A percentile compares a stretch with the other conserved stretches of the same genome.
Evolutionary conservation across 768 basidiomycete genomes (phyloP).

Genomic region (Kwoniella mangroviensis): DNA sequence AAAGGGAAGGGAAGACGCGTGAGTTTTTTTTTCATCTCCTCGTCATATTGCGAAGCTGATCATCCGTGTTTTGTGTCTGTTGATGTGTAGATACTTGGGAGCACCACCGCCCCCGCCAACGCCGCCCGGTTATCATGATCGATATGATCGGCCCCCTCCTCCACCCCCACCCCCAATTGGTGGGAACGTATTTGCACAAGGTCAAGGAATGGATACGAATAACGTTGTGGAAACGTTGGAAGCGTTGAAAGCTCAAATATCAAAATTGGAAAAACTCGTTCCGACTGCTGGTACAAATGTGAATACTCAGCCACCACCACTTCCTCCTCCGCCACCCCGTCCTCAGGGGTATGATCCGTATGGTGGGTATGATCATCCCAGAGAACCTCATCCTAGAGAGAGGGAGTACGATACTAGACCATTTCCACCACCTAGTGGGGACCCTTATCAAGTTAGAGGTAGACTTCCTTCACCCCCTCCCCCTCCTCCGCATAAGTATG

Average conservation of each 20-base stretch:
- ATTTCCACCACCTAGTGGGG: not conserved
- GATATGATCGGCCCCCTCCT: slow-evolving; percentile 4
- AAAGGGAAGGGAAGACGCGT: not conserved
- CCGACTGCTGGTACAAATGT: slow-evolving; percentile 8
- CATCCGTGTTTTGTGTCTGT: too few species aligned
- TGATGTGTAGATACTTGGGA: slow-evolving; percentile 9
- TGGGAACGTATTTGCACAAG: not conserved
- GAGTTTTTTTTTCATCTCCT: not conserved
- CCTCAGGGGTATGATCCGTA: not conserved
- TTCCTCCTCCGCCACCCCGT: slow-evolving; percentile 7
- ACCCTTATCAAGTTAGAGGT: not conserved
- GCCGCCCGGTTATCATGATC: not conserved
- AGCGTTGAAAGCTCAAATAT: slow-evolving; percentile 27
- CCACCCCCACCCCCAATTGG: not conserved
- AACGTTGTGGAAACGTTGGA: slow-evolving; percentile 25
- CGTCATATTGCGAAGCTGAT: not conserved
- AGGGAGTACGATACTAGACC: slow-evolving; percentile 5
- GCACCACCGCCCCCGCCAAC: not conserved
- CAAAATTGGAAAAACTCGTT: slow-evolving; percentile 25
- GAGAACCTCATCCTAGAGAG: slow-evolving; percentile 4
- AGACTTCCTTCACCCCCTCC: not conserved
- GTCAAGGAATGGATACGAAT: slow-evolving; percentile 10
- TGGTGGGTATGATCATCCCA: not conserved
- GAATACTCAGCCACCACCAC: not conserved
- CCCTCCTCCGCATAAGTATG: not conserved